phyloP scores from a whole-genome alignment of 352 stramenopile species.

The Globisporangium camurandrum region DNA sequence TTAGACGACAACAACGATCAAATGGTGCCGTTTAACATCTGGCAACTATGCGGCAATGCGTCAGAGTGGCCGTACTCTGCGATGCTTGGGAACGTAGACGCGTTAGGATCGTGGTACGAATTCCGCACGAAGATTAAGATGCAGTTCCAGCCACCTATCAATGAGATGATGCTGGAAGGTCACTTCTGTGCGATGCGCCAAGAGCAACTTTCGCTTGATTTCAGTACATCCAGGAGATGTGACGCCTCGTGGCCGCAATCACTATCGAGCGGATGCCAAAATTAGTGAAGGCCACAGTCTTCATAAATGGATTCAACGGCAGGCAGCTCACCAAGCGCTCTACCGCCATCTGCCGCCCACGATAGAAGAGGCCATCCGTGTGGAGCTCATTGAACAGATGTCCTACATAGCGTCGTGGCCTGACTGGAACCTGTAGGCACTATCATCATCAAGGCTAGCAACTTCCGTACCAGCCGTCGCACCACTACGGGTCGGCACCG shows the following conservation, averaged over 20 bases:
- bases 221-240: not conserved
- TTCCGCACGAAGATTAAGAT: not conserved
- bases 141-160: not conserved
- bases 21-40: not conserved
- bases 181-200: not conserved
- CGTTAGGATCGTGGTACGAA: not conserved
- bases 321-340: not conserved
- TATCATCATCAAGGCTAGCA: not conserved
- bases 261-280: not conserved
- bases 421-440: not conserved
- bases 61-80: not conserved
- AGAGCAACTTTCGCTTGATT: not conserved
- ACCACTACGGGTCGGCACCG: not conserved
- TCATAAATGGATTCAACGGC: conserved; percentile 1
- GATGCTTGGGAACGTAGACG: not conserved
- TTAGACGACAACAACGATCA: not conserved
- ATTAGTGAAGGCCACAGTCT: conserved; percentile 1
- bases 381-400: conserved; percentile 1
- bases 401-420: not conserved
- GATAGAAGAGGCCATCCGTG: not conserved
- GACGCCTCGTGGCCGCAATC: not conserved
- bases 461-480: not conserved
- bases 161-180: not conserved
- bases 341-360: conserved; percentile 1
- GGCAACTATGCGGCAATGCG: not conserved